Conservation (phyloP, 2,329 filamentous ascomycete species). For the Phialemoniopsis sp. region DNA sequence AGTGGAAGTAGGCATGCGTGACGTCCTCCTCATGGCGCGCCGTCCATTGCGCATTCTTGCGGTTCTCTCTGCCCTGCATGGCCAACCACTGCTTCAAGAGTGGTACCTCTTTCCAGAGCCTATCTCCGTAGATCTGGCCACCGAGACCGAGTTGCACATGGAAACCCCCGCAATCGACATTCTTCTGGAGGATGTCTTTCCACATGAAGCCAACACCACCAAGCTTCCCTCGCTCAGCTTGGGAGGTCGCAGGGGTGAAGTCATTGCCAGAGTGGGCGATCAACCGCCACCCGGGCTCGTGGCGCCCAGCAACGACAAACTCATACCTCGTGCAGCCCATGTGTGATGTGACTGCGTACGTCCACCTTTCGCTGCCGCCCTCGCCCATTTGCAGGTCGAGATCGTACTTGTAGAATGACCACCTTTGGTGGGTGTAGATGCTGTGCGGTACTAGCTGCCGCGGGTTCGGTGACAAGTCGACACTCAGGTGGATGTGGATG, state of each 20-base stretch:
- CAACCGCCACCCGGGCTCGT: slow-evolving; percentile 92
- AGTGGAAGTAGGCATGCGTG: slow-evolving; percentile 95
- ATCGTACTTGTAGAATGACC: slow-evolving; percentile 95
- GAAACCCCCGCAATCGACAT: slow-evolving; percentile 92
- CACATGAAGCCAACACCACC: slow-evolving; percentile 95
- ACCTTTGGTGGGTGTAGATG: slow-evolving; percentile 87
- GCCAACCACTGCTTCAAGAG: slow-evolving; percentile 92
- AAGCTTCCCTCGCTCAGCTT: slow-evolving; percentile 78
- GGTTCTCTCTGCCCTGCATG: slow-evolving; percentile 87
- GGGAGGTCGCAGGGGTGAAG: slow-evolving; percentile 82
- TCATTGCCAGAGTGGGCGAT: slow-evolving; percentile 96
- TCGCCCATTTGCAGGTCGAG: slow-evolving; percentile 89
- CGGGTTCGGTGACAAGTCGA: slow-evolving; percentile 89
- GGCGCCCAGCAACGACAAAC: slow-evolving; percentile 85
- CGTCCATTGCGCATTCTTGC: slow-evolving; percentile 88
- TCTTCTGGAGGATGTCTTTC: slow-evolving; percentile 98
- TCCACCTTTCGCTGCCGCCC: slow-evolving; percentile 78
- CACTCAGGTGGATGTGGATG: slow-evolving; percentile 88
- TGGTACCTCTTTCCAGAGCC: slow-evolving; percentile 94
- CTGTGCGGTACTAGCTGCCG: slow-evolving; percentile 77
- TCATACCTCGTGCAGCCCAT: slow-evolving; percentile 97
- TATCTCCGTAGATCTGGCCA: slow-evolving; percentile 92
- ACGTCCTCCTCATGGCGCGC: slow-evolving; percentile 94
- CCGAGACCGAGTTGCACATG: slow-evolving; percentile 90
- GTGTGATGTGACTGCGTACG: slow-evolving; percentile 95